These are phyloP conservation scores for Penicillium manginii DNA, from an alignment of 495 filamentous ascomycete species.

Conservation along the genomic window DNA sequence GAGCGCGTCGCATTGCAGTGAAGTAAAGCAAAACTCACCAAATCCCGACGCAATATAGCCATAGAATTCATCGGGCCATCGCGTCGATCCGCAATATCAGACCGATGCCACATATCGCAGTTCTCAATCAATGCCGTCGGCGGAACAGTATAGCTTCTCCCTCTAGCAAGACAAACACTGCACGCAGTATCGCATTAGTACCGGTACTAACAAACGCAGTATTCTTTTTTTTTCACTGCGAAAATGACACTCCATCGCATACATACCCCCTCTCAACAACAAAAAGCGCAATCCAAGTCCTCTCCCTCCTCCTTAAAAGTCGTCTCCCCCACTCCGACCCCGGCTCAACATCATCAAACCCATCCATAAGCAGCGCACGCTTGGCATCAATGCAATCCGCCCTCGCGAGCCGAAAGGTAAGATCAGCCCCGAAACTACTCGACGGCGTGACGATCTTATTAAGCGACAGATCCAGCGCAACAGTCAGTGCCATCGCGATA, in stretches of 20 bases:
- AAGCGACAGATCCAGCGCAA: slow-evolving; percentile 69
- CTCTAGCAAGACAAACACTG: slow-evolving; percentile 70
- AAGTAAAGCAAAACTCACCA: slow-evolving; percentile 47
- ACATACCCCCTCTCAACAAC: slow-evolving; percentile 71
- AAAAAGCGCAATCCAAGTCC: slow-evolving; percentile 72
- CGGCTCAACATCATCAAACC: slow-evolving; percentile 66
- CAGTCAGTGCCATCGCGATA: slow-evolving; percentile 67
- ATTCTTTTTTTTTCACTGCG: too few species aligned
- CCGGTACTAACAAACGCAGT: too few species aligned
- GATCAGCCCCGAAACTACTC: slow-evolving; percentile 50
- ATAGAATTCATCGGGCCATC: slow-evolving; percentile 72
- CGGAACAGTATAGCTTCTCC: slow-evolving; percentile 68
- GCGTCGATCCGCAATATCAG: slow-evolving; percentile 63
- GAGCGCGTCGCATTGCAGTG: background rate
- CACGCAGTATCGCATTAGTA: slow-evolving; percentile 22
- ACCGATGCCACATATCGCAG: slow-evolving; percentile 70
- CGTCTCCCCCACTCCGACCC: slow-evolving; percentile 59
- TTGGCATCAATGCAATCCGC: slow-evolving; percentile 69
- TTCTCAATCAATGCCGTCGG: slow-evolving; percentile 64
- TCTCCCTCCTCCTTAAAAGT: slow-evolving; percentile 65
- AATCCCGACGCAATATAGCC: slow-evolving; percentile 66
- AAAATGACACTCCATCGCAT: background rate
- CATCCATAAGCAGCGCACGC: slow-evolving; percentile 67
- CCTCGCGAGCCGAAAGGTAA: slow-evolving; percentile 53
- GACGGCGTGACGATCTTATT: slow-evolving; percentile 68